Conservation (phyloP, 164 flowering plant species). For the Litsea cubeba region DNA sequence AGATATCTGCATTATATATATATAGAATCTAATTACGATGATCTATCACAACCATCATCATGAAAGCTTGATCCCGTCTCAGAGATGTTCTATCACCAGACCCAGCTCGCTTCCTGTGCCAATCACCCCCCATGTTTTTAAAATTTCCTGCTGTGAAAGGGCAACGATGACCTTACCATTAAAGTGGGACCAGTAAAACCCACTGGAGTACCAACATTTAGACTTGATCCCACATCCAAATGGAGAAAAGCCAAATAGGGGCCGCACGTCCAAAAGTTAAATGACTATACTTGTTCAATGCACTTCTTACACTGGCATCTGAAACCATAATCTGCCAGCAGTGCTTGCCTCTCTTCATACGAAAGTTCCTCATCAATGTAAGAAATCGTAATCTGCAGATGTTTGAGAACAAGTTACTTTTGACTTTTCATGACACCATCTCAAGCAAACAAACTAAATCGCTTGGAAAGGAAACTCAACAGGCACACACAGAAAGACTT, state of each 20-base stretch:
- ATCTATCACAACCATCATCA: background rate
- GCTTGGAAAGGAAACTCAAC: background rate
- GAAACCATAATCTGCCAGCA: constrained; percentile 89
- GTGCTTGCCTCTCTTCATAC: constrained; percentile 66
- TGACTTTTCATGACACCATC: background rate
- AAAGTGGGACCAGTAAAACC: background rate
- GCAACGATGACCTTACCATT: background rate
- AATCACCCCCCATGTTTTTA: background rate
- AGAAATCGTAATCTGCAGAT: constrained; percentile 80
- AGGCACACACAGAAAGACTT: background rate
- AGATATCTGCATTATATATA: background rate
- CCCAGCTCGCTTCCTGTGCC: background rate
- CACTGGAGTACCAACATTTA: background rate
- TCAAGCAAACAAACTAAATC: background rate
- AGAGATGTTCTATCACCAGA: background rate
- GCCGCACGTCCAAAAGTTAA: too few species aligned
- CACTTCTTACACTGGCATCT: constrained; percentile 74
- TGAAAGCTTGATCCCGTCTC: too few species aligned
- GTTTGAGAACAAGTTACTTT: background rate
- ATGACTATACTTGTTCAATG: constrained; percentile 27
- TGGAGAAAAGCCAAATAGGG: too few species aligned
- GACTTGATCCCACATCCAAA: background rate
- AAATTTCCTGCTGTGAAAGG: background rate
- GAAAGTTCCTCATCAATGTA: constrained; percentile 86
- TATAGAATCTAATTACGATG: background rate